Base-by-base conservation (phyloP, 805 yeast genomes). In the Saccharomycopsis fermentans region DNA sequence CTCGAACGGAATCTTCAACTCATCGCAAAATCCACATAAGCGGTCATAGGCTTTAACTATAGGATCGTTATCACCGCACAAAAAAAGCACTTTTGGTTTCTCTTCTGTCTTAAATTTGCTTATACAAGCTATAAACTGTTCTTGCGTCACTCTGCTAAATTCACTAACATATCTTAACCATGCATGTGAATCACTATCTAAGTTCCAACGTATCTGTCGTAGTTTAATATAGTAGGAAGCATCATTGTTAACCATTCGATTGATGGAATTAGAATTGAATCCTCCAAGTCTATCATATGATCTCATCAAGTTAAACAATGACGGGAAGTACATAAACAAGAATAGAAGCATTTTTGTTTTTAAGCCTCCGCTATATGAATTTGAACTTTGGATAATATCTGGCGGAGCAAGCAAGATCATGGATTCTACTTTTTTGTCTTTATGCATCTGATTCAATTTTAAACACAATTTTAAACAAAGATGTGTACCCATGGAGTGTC, bases 401-500 rank as follows among this genome's bases (percentile, higher is more conserved):
- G 87, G 86, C 2, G 84, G 82, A 1, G 83, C 72, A 53, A 82
- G 64, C 29, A 82, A 68, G 4, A 78, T 68, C 43, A 78, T 54
- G 0, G 77, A 77, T 59, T 75, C 78, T 1, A 75, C 76, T 36
- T 68, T 72, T 14, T 63, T 37, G 14, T 54, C 56, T 54, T 1
- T 50, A 21, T 4, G 16, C 27, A 32, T 51, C 51, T 58, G 54
- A 3, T 70, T 69, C 32, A 73, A 68, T 54, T 61, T 65, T 36
- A 68, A 65, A 3, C 74, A 77, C 27, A 81, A 69, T 60, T 79
- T 80, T 9, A 79, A 69, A 2, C 79, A 70, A 32, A 86, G 66
- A 59, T 77, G 80, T 6, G 87, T 77, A 4, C 92, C 95, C 83
- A 84, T 82, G 1, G 91, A 85, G 70, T 86, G 94, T 17, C 90